Evolutionary conservation across 2,329 filamentous ascomycete genomes (phyloP), one percentile per base, ranked within the genome.

Genomic region (Neonectria coccinea): DNA sequence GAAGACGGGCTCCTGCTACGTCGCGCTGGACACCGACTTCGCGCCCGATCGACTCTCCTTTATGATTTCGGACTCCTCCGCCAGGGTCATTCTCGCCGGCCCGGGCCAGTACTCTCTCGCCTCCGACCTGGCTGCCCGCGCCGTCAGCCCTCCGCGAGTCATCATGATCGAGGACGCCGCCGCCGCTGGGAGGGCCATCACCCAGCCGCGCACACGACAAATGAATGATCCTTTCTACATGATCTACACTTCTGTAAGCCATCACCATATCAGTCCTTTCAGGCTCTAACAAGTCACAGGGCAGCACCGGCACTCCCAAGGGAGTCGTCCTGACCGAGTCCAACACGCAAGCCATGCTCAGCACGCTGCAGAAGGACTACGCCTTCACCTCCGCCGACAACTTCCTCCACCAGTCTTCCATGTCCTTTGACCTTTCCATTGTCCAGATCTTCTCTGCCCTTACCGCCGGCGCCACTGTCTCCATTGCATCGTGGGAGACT

Each of bases 271-370:
- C 1, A 10, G 2, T n/a, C 11, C 4, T 8, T 16, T 48, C 22
- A 25, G 22, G 16, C 41, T 56, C 65, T 67, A 39, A 67, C 59
- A 54, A 45, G 9, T 36, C 18, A 5, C 56, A 73, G 71, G 68
- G 71, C 51, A 73, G 71, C 62, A 72, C 71, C 29, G 70, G 71
- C 10, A 70, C 68, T 9, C 71, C 70, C 16, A 74, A 74, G 55
- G 71, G 71, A 47, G 70, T 74, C 7, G 61, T 74, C 22, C 53
- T 74, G 42, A 70, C 61, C 39, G 67, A 74, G 59, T 66, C 59
- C 22, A 74, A 73, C 65, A 72, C 70, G 16, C 71, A 73, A 12
- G 62, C 67, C 42, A 74, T 74, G 71, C 65, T 74, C 53, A 64
- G 62, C 58, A 65, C 66, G n/a, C 54, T 72, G 52, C 65, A 70